These are phyloP conservation scores for Paramecium tetraurelia DNA, from an alignment of 73 alveolate species.

Conservation along the genomic window DNA sequence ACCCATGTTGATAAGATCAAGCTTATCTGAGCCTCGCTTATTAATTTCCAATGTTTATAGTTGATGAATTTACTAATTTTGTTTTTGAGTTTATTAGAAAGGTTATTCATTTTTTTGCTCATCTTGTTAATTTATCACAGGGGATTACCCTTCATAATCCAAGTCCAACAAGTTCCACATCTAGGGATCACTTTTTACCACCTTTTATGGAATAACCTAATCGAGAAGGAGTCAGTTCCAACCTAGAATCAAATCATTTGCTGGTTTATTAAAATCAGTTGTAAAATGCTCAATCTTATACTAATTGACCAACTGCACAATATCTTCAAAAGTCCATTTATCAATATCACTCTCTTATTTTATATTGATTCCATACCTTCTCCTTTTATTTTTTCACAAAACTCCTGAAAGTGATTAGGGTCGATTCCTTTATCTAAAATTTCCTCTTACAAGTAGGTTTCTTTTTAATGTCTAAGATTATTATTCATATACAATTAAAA, in stretches of 20 bases:
- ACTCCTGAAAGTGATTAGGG: conserved; percentile 10
- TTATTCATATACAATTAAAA: neutral
- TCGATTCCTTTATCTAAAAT: conserved; percentile 31
- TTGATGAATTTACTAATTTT: neutral
- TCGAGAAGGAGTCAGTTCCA: too few relatives aligned
- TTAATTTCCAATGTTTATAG: neutral
- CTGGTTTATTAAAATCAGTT: neutral
- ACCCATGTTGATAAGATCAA: neutral
- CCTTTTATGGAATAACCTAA: neutral
- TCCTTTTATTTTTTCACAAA: conserved; percentile 36
- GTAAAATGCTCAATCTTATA: conserved; percentile 1
- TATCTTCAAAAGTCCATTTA: conserved; percentile 28
- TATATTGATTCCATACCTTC: neutral
- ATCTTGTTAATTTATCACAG: neutral
- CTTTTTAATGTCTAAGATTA: neutral
- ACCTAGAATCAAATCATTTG: neutral
- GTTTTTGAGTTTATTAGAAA: neutral
- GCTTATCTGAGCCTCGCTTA: neutral
- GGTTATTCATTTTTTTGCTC: neutral
- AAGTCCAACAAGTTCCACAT: neutral
- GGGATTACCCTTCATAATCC: neutral
- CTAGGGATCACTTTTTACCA: neutral
- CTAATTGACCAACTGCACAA: neutral
- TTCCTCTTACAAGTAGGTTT: neutral
- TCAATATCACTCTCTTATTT: conserved; percentile 25